Evolutionary conservation across 169 alveolate genomes (phyloP).

Genomic region (Plasmodium inui): DNA sequence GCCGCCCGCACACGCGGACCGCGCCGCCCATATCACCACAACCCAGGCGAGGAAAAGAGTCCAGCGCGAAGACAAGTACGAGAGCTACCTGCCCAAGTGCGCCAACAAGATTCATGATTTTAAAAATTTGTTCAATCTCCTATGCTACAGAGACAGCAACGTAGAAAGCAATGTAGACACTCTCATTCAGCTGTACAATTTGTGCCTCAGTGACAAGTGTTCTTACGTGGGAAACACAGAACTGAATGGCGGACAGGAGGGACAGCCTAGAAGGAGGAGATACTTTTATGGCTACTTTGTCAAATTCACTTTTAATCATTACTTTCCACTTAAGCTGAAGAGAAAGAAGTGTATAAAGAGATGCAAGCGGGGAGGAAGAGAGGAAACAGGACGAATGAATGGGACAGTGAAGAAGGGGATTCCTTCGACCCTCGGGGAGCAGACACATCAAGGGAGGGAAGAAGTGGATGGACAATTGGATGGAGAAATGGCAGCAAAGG

Average conservation of each 20-base stretch:
- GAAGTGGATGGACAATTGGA: neutral
- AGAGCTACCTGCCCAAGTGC: constrained; percentile 11
- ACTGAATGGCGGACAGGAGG: neutral
- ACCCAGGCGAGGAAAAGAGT: neutral
- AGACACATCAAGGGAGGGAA: neutral
- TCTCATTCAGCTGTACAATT: constrained; percentile 27
- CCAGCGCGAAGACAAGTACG: neutral
- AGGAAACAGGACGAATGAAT: neutral
- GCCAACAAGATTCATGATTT: constrained; percentile 21
- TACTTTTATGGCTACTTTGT: constrained; percentile 52
- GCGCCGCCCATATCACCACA: neutral
- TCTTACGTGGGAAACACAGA: constrained; percentile 13
- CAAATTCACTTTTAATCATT: constrained; percentile 54
- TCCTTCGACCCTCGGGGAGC: too few species aligned
- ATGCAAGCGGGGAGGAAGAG: neutral
- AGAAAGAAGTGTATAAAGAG: neutral
- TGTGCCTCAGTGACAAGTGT: constrained; percentile 13
- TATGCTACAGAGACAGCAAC: constrained; percentile 34
- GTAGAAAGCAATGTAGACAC: neutral
- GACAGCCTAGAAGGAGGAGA: constrained; percentile 11
- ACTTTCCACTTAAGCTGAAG: constrained; percentile 34
- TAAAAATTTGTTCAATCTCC: constrained; percentile 42
- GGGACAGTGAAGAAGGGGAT: neutral
- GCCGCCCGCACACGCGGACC: neutral
- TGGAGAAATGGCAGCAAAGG: too few species aligned